Percentiles rank a stretch among this genome's conserved stretches.
These are phyloP conservation scores for Euclidium syriacum DNA, from an alignment of 345 rosid genomes.

Conservation along the genomic window DNA sequence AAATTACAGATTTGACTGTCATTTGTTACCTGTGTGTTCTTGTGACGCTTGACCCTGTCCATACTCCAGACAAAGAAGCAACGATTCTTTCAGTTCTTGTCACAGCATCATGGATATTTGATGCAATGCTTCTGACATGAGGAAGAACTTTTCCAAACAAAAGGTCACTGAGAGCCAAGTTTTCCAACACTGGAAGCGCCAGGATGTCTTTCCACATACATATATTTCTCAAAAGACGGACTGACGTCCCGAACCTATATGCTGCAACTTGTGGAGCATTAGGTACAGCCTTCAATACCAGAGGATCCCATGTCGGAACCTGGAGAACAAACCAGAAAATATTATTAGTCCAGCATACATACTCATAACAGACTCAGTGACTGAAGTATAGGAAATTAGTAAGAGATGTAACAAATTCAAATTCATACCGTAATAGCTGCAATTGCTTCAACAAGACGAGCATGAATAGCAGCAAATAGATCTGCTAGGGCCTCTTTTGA, in stretches of 20 bases:
- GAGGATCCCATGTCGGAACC: slow-evolving; percentile 91
- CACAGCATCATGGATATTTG: slow-evolving; percentile 79
- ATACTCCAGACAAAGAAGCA: slow-evolving; percentile 71
- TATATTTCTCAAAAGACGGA: slow-evolving; percentile 84
- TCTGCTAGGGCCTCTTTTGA: slow-evolving; percentile 69
- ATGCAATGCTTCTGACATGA: slow-evolving; percentile 69
- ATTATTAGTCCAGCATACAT: background rate
- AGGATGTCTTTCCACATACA: slow-evolving; percentile 90
- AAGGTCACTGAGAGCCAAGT: slow-evolving; percentile 79
- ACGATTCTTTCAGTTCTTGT: slow-evolving; percentile 76
- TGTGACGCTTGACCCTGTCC: slow-evolving; percentile 64
- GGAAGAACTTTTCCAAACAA: slow-evolving; percentile 74
- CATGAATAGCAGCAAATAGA: slow-evolving; percentile 49
- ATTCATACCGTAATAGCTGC: slow-evolving; percentile 45
- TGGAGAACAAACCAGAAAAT: slow-evolving; percentile 24
- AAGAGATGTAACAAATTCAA: slow-evolving; percentile 16
- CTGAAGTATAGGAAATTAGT: background rate
- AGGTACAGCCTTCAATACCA: slow-evolving; percentile 80
- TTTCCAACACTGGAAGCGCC: slow-evolving; percentile 72
- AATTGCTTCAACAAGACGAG: slow-evolving; percentile 77
- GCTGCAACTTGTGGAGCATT: slow-evolving; percentile 77
- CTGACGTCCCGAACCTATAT: slow-evolving; percentile 76
- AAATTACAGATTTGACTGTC: background rate
- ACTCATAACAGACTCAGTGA: background rate
- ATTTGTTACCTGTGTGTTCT: slow-evolving; percentile 52